A percentile compares a stretch with the other conserved stretches of the same genome.
These are phyloP conservation scores for Geotrichum fermentans DNA, from an alignment of 1,139 yeast genomes.

Conservation along the genomic window DNA sequence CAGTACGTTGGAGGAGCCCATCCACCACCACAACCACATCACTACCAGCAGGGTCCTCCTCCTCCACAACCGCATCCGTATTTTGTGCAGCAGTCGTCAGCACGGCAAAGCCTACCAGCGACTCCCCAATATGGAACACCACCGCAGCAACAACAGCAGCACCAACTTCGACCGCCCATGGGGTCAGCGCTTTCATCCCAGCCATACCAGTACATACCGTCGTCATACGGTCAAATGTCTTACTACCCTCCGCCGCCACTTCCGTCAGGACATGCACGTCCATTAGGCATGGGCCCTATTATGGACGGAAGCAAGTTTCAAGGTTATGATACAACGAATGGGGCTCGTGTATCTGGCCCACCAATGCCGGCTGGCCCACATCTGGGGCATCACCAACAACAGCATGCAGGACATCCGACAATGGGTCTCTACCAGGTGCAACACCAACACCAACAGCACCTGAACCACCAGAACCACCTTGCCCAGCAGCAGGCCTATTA, in stretches of 20 bases:
- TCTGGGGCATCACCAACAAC: neutral
- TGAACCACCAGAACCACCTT: neutral
- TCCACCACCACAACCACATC: no score
- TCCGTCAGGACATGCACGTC: no score
- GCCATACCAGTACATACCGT: neutral
- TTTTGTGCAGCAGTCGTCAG: neutral
- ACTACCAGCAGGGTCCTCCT: neutral
- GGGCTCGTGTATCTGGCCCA: neutral
- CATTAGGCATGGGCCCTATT: neutral
- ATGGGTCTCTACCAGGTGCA: neutral
- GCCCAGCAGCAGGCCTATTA: neutral
- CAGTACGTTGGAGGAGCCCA: neutral
- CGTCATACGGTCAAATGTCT: neutral
- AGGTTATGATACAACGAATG: neutral
- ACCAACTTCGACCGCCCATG: neutral
- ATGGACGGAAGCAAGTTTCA: neutral
- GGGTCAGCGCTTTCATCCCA: neutral
- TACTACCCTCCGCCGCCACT: neutral
- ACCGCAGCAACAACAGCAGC: neutral
- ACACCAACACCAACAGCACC: neutral
- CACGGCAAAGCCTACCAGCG: no score
- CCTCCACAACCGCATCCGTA: neutral
- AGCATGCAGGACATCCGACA: neutral
- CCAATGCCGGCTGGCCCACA: constrained; percentile 6
- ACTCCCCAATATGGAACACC: no score